Percentiles rank a stretch among this genome's conserved stretches.
These are phyloP conservation scores for Trypanosoma lewisi DNA, from an alignment of 208 protist species.

Conservation along the genomic window DNA sequence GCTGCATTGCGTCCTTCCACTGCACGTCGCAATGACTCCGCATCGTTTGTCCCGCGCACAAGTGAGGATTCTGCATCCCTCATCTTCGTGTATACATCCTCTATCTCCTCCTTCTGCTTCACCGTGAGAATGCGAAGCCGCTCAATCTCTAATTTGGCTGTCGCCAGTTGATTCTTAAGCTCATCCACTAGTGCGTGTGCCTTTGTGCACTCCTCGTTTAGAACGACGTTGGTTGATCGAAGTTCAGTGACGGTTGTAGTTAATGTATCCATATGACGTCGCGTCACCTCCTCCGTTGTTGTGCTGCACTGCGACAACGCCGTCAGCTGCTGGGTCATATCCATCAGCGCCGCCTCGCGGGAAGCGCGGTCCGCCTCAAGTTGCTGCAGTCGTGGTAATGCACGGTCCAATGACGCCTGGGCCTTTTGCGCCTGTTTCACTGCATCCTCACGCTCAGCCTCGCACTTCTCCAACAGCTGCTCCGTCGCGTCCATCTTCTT, in stretches of 20 bases:
- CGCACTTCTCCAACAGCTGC: constrained; percentile 26
- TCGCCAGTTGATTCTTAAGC: constrained; percentile 4
- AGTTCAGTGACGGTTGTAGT: constrained; percentile 42
- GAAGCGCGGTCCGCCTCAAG: constrained; percentile 51
- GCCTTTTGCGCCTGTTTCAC: constrained; percentile 28
- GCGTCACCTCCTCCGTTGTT: constrained; percentile 40
- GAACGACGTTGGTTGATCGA: constrained; percentile 27
- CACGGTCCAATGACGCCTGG: constrained; percentile 42
- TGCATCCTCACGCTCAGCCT: constrained; percentile 22
- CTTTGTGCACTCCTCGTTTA: constrained; percentile 38
- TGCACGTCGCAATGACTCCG: constrained; percentile 31
- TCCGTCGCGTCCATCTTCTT: constrained; percentile 10
- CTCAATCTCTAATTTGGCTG: constrained; percentile 31
- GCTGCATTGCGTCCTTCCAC: constrained; percentile 32
- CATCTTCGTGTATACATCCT: constrained; percentile 23
- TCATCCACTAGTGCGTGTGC: background rate
- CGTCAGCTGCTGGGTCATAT: constrained; percentile 56
- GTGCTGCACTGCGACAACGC: constrained; percentile 38
- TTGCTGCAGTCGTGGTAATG: constrained; percentile 45
- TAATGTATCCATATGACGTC: constrained; percentile 49
- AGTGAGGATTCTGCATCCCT: constrained; percentile 40
- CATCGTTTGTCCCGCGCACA: constrained; percentile 31
- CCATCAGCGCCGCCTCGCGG: constrained; percentile 53
- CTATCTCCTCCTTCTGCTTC: constrained; percentile 35
- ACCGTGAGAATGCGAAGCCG: constrained; percentile 37